Evolutionary conservation across 2,329 filamentous ascomycete species (phyloP).

Genomic region (Pezicula radicicola): DNA sequence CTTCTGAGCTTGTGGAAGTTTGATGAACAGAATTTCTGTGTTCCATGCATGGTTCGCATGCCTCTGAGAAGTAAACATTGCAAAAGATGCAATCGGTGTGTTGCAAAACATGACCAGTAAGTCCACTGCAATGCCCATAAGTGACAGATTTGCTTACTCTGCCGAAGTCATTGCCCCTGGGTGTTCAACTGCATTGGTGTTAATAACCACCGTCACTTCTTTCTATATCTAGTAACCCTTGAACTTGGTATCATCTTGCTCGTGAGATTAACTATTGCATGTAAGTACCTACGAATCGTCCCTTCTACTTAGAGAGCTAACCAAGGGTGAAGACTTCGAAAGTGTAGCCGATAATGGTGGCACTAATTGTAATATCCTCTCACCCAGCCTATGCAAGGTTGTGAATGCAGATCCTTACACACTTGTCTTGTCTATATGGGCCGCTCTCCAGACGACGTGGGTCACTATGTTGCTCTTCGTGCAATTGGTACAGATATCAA

Average conservation of each 20-base stretch:
- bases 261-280: constrained; percentile 69
- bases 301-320: constrained; percentile 20
- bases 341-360: constrained; percentile 49
- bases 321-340: constrained; percentile 54
- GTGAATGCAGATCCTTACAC: constrained; percentile 83
- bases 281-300: constrained; percentile 43
- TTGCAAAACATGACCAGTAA: constrained; percentile 96
- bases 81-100: constrained; percentile 83
- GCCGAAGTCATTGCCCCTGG: constrained; percentile 88
- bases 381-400: constrained; percentile 70
- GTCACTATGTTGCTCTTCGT: constrained; percentile 96
- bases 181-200: constrained; percentile 93
- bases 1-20: constrained; percentile 83
- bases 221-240: constrained; percentile 80
- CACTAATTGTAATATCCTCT: constrained; percentile 69
- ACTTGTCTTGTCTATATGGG: constrained; percentile 76
- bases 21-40: constrained; percentile 91
- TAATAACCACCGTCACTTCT: constrained; percentile 95
- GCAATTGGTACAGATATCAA: constrained; percentile 86
- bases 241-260: constrained; percentile 72
- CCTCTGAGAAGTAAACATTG: constrained; percentile 96
- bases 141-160: constrained; percentile 19
- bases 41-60: constrained; percentile 89
- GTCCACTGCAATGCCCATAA: constrained; percentile 27
- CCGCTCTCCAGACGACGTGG: constrained; percentile 83